Conservation (phyloP, 805 yeast species). For the Saturnispora ahearnii region DNA sequence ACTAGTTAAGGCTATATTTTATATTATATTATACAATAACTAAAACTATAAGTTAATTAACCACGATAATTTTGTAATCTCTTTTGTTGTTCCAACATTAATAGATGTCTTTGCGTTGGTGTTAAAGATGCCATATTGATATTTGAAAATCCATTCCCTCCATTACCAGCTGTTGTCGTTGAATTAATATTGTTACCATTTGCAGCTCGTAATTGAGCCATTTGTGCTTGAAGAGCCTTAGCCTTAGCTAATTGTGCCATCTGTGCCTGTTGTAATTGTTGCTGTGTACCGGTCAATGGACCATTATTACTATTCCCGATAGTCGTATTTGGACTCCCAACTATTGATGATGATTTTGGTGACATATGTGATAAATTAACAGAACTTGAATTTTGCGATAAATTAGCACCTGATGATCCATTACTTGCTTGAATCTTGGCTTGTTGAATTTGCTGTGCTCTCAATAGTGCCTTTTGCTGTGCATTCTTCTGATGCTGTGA, state of each 20-base stretch:
- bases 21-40: not conserved
- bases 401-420: slow-evolving; percentile 10
- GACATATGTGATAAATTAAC: not conserved
- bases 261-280: slow-evolving; percentile 7
- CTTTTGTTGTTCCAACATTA: slow-evolving; percentile 10
- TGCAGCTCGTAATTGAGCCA: slow-evolving; percentile 4
- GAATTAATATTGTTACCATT: slow-evolving; percentile 6
- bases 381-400: slow-evolving; percentile 12
- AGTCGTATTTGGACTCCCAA: slow-evolving; percentile 6
- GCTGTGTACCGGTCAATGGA: slow-evolving; percentile 7
- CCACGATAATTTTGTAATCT: slow-evolving; percentile 4
- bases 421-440: slow-evolving; percentile 9
- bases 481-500: slow-evolving; percentile 33
- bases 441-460: slow-evolving; percentile 10
- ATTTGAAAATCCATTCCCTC: not conserved
- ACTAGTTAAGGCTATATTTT: not conserved
- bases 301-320: slow-evolving; percentile 5
- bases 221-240: slow-evolving; percentile 14
- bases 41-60: not conserved
- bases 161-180: not conserved
- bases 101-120: slow-evolving; percentile 4
- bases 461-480: slow-evolving; percentile 16
- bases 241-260: slow-evolving; percentile 19
- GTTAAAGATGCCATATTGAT: slow-evolving; percentile 6
- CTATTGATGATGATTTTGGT: not conserved